Evolutionary conservation across 2,329 filamentous ascomycete genomes (phyloP), one percentile per base, ranked within the genome.

Genomic region (Cryphonectria nitschkei): DNA sequence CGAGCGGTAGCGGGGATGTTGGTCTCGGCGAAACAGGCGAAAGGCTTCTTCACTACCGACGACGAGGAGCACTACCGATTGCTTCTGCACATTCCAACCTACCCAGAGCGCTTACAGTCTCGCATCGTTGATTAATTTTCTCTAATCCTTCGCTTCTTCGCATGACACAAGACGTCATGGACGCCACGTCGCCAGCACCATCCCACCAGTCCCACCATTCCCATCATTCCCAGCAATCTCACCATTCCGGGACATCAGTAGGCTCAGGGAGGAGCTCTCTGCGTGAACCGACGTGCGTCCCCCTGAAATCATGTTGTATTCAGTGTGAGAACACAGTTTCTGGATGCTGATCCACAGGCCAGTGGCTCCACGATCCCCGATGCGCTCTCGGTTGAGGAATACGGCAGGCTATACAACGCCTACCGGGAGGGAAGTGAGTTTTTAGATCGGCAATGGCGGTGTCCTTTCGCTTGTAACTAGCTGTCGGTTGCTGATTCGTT

Each of bases 401-500:
- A 60, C 41, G 68, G 68, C 29, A 60, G 68, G 39, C 37, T 60
- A 8, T 69, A 39, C 54, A 69, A 69, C 22, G 68, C 68, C 16
- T 69, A 69, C 26, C 62, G 68, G 14, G 68, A 69, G 37, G 68
- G 68, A 16, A 69, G 68, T 69, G 39, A 69, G 68, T 69, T 29
- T 16, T 14, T 37, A 6, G 13, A 50, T 0, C 2, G 22, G 9
- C 62, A 32, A 46, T 32, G 3, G 1, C 16, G 22, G 16, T 50
- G 3, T 37, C 3, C 26, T 41, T 41, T 37, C 14, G 34, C 43
- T 14, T 16, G 16, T 2, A 16, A 60, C 29, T 46, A 3, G 16
- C 26, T 50, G 13, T 26, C 22, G 13, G n/a, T 37, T 3, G 43
- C 43, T 65, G 3, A 61, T 46, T 8, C 39, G 39, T 62, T 16